These are phyloP conservation scores for Pinus taeda DNA, from an alignment of 75 land plant species.

Conservation along the genomic window DNA sequence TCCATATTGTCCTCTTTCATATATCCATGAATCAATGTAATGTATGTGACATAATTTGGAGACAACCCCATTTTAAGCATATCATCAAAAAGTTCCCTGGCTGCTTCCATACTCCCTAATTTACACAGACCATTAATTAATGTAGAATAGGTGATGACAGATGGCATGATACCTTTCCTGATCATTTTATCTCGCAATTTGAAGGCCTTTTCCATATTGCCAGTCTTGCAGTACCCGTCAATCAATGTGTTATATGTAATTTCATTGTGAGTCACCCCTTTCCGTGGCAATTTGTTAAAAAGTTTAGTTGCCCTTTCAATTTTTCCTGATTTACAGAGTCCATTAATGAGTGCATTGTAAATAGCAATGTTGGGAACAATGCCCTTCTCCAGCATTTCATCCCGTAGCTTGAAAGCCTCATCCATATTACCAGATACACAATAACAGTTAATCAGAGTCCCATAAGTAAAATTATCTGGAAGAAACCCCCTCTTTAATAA, in stretches of 20 bases:
- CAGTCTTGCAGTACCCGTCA: conserved; percentile 44
- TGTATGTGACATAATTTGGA: conserved; percentile 29
- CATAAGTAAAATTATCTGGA: conserved; percentile 57
- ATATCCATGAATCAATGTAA: conserved; percentile 18
- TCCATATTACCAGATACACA: conserved; percentile 37
- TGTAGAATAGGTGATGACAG: conserved; percentile 37
- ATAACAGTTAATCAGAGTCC: conserved; percentile 45
- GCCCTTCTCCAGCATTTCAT: conserved; percentile 54
- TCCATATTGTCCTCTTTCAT: conserved; percentile 17
- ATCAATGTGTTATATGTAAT: conserved; percentile 45
- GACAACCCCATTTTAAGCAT: conserved; percentile 34
- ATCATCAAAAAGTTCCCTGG: conserved; percentile 29
- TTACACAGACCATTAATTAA: conserved; percentile 47
- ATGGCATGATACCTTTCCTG: conserved; percentile 44
- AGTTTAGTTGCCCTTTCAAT: conserved; percentile 46
- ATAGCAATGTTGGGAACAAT: conserved; percentile 40
- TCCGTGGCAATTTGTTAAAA: conserved; percentile 36
- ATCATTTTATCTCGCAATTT: conserved; percentile 41
- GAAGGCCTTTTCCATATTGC: conserved; percentile 17
- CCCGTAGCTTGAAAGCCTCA: conserved; percentile 54
- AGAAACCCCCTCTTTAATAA: conserved; percentile 32
- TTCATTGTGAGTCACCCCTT: conserved; percentile 29
- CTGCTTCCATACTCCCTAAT: conserved; percentile 24
- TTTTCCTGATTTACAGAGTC: conserved; percentile 49
- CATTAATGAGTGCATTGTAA: conserved; percentile 60